phyloP scores from a whole-genome alignment of 306 rosid species.

The Aeschynomene evenia region DNA sequence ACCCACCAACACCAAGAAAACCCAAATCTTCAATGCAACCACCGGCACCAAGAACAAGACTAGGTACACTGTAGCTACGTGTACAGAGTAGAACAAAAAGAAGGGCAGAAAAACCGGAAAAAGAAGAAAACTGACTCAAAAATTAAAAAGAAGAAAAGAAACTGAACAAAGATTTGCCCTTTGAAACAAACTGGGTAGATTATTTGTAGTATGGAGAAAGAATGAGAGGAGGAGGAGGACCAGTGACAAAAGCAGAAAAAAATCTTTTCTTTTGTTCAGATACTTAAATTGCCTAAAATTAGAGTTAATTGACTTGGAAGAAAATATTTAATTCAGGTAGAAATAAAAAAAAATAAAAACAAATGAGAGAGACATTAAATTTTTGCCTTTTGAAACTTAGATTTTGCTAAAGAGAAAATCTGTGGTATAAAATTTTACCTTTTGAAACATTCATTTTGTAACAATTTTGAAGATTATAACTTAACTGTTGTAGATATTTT shows the following conservation, averaged over 20 bases:
- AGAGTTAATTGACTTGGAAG: neutral
- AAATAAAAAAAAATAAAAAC: neutral
- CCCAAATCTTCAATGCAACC: conserved; percentile 38
- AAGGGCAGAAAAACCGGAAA: too few species aligned
- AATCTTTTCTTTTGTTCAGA: neutral
- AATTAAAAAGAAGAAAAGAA: too few species aligned
- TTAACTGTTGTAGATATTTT: too few species aligned
- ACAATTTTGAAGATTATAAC: too few species aligned
- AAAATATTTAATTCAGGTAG: neutral
- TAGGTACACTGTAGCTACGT: conserved; percentile 32
- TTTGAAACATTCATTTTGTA: too few species aligned
- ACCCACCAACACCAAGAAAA: neutral
- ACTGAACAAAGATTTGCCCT: neutral
- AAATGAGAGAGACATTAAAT: neutral
- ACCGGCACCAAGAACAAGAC: conserved; percentile 34
- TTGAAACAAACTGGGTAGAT: neutral
- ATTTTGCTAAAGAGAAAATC: neutral
- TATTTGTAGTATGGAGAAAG: neutral
- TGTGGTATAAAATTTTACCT: too few species aligned
- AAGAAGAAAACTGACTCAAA: too few species aligned
- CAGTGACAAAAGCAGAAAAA: neutral
- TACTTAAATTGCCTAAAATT: conserved; percentile 19
- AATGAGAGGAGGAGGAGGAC: neutral
- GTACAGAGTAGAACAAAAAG: neutral
- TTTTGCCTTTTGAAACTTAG: too few species aligned